A percentile compares a stretch with the other conserved stretches of the same genome.
Conservation (phyloP, 345 rosid species). For the Populus alba region DNA sequence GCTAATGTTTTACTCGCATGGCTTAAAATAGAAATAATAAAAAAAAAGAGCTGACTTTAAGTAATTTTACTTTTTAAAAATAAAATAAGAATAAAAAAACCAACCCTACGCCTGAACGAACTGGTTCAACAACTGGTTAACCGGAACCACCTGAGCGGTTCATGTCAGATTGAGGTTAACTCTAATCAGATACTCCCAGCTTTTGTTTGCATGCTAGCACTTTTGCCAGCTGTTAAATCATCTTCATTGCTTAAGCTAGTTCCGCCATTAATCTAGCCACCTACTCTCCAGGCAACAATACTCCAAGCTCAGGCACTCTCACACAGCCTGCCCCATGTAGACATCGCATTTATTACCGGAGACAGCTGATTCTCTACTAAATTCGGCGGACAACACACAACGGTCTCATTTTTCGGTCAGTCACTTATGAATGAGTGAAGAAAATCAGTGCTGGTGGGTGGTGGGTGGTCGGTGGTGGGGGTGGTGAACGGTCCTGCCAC, state of each 20-base stretch:
- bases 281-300: background rate
- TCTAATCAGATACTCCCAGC: background rate
- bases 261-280: background rate
- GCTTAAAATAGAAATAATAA: no score
- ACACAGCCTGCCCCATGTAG: background rate
- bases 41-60: no score
- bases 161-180: no score
- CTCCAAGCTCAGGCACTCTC: background rate
- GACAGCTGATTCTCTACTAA: background rate
- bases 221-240: background rate
- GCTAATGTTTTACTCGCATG: no score
- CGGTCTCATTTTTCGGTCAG: background rate
- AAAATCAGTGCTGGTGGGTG: background rate
- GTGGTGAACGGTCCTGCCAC: background rate
- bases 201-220: background rate
- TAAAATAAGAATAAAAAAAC: no score
- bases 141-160: no score
- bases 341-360: background rate
- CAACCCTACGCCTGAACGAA: no score
- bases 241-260: background rate
- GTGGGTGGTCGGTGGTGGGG: background rate
- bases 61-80: no score
- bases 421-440: background rate
- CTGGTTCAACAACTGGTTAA: no score
- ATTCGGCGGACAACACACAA: constrained; percentile 7